Evolutionary conservation across 2,329 filamentous ascomycete genomes (phyloP).

Genomic region (Alternaria brassicicola): DNA sequence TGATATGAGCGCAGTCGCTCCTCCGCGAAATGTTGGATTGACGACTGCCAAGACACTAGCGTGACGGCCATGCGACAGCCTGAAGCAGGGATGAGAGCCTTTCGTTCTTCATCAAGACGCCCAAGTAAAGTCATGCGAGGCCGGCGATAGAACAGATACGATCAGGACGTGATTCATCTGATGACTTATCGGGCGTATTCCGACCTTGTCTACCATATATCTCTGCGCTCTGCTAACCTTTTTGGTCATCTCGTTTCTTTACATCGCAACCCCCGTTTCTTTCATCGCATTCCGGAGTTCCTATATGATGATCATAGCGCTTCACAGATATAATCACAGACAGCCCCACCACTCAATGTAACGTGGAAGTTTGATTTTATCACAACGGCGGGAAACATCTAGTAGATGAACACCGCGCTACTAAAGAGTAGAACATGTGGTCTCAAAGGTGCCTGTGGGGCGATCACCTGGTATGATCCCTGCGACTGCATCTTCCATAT

Average conservation of each 20-base stretch:
- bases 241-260: neutral
- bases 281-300: neutral
- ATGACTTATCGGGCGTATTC: neutral
- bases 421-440: neutral
- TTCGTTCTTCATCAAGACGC: neutral
- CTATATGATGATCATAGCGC: neutral
- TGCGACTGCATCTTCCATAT: neutral
- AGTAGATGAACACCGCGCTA: neutral
- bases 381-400: neutral
- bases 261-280: neutral
- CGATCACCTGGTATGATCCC: neutral
- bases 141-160: neutral
- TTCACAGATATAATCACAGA: neutral
- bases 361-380: neutral
- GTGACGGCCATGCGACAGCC: neutral
- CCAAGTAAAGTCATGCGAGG: neutral
- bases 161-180: neutral
- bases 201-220: neutral
- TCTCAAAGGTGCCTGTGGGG: neutral
- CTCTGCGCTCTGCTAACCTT: neutral
- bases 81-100: neutral
- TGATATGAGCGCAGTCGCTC: neutral
- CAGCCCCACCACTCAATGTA: neutral
- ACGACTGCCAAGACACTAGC: constrained; percentile 27
- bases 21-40: constrained; percentile 18